These are phyloP conservation scores for Hypoxylon trugodes DNA, from an alignment of 495 filamentous ascomycete genomes.

Conservation along the genomic window DNA sequence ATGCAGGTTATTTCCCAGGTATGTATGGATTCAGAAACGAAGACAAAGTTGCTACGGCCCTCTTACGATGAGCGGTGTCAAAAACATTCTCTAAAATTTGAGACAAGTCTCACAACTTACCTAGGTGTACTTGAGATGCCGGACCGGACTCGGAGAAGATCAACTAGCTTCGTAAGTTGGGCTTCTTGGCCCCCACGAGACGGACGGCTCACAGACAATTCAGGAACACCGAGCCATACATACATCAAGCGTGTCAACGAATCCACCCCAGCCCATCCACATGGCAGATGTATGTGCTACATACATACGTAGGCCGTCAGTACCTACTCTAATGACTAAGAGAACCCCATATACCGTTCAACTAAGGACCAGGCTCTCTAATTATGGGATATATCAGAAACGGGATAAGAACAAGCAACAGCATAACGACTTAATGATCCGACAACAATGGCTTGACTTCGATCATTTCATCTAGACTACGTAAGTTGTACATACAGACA, in stretches of 20 bases:
- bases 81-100: not conserved
- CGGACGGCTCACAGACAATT: conserved; percentile 12
- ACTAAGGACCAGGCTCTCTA: conserved; percentile 30
- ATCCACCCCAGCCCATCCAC: conserved; percentile 20
- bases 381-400: conserved; percentile 27
- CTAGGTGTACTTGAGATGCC: not conserved
- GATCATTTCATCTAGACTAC: not conserved
- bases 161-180: conserved; percentile 6
- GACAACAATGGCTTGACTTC: conserved; percentile 2
- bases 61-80: not conserved
- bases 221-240: not conserved
- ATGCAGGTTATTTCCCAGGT: too few relatives aligned
- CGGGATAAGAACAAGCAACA: not conserved
- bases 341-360: conserved; percentile 30
- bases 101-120: not conserved
- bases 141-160: conserved; percentile 20
- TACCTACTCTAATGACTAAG: conserved; percentile 2
- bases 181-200: conserved; percentile 19
- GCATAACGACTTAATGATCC: conserved; percentile 18
- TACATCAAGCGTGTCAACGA: not conserved
- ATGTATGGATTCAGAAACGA: not conserved
- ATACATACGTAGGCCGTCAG: conserved; percentile 13
- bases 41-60: not conserved
- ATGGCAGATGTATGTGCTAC: conserved; percentile 35
- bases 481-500: not conserved